phyloP scores from a whole-genome alignment of 2,329 filamentous ascomycete genomes.

The Tolypocladium amazonense region DNA sequence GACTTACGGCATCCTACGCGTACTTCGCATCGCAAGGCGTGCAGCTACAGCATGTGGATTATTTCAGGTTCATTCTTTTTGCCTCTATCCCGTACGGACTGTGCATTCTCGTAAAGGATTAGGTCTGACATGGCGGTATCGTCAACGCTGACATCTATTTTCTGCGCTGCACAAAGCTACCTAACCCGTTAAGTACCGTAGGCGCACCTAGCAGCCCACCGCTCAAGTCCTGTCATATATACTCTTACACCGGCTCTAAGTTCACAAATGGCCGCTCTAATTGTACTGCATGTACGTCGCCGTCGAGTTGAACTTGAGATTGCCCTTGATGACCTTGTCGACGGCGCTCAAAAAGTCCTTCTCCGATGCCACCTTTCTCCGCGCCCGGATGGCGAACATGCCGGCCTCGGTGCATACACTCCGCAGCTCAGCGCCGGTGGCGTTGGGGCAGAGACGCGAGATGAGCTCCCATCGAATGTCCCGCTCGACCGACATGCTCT shows the following conservation, averaged over 20 bases:
- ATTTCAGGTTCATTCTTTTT: neutral
- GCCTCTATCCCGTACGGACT: neutral
- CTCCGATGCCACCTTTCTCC: slow-evolving; percentile 95
- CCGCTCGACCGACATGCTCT: slow-evolving; percentile 98
- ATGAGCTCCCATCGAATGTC: slow-evolving; percentile 99
- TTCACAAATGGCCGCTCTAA: slow-evolving; percentile 36
- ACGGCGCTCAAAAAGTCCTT: slow-evolving; percentile 98
- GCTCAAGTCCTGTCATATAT: slow-evolving; percentile 10
- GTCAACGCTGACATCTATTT: slow-evolving; percentile 7
- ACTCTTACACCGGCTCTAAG: slow-evolving; percentile 23
- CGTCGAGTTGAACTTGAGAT: slow-evolving; percentile 98
- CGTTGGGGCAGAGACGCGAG: slow-evolving; percentile 91
- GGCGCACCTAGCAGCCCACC: slow-evolving; percentile 12
- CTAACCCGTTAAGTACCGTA: slow-evolving; percentile 3
- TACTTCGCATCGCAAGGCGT: neutral
- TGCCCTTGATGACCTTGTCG: slow-evolving; percentile 99
- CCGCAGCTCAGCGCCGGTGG: slow-evolving; percentile 88
- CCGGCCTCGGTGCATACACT: slow-evolving; percentile 97
- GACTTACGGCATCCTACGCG: neutral
- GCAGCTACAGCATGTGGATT: neutral
- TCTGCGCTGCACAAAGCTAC: slow-evolving; percentile 6
- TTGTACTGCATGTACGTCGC: slow-evolving; percentile 99
- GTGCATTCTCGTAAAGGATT: neutral
- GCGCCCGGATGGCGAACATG: slow-evolving; percentile 92
- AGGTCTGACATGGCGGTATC: neutral